Conservation (phyloP, 2,329 filamentous ascomycete species). For the Trichocomaceae sp. region DNA sequence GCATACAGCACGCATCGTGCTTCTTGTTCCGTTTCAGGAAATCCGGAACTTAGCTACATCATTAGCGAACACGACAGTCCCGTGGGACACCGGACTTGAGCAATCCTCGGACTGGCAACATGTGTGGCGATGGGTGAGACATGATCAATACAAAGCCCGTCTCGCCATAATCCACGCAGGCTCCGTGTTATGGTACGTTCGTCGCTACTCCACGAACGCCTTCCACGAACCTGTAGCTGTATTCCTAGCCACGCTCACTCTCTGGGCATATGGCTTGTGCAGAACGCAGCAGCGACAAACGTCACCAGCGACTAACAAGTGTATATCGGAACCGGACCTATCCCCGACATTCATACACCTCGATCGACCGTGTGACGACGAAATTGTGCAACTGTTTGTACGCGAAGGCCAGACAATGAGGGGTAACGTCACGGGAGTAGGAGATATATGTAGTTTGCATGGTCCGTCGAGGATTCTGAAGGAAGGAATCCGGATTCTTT, state of each 20-base stretch:
- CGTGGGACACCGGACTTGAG: conserved; percentile 22
- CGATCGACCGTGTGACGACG: conserved; percentile 52
- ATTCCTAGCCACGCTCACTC: conserved; percentile 41
- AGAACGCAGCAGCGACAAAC: conserved; percentile 13
- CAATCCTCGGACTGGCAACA: conserved; percentile 33
- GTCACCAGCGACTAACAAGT: conserved; percentile 3
- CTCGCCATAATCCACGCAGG: conserved; percentile 51
- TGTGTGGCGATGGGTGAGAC: conserved; percentile 44
- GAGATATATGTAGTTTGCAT: conserved; percentile 40
- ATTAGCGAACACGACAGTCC: conserved; percentile 27
- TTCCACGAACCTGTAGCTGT: conserved; percentile 45
- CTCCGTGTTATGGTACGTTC: conserved; percentile 47
- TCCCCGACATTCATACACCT: conserved; percentile 46
- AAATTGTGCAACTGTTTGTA: conserved; percentile 53
- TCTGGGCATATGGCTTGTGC: conserved; percentile 44
- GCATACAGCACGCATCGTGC: conserved; percentile 48
- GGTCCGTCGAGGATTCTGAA: conserved; percentile 34
- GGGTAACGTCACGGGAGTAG: conserved; percentile 48
- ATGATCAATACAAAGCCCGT: conserved; percentile 53
- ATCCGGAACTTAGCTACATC: conserved; percentile 40
- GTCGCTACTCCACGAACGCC: conserved; percentile 43
- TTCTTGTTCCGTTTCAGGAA: conserved; percentile 45
- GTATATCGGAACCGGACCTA: conserved; percentile 15
- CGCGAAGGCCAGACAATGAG: conserved; percentile 45
- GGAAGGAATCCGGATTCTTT: conserved; percentile 35